Percentiles rank a stretch among this genome's conserved stretches.
These are phyloP conservation scores for Blastocystis sp. DNA, from an alignment of 352 stramenopile genomes.

Conservation along the genomic window DNA sequence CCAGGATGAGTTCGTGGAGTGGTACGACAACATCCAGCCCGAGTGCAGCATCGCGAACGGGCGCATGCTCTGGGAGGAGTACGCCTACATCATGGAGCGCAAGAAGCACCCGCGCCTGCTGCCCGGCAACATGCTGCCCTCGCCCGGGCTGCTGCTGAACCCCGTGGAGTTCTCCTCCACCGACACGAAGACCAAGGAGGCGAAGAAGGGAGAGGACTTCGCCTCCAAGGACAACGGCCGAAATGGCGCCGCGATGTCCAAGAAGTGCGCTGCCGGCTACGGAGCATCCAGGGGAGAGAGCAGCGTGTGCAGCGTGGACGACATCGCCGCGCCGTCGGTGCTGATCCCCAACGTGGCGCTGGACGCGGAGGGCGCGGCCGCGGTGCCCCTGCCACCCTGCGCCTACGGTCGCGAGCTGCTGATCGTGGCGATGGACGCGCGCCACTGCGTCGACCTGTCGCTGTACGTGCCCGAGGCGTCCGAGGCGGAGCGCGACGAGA, in stretches of 20 bases:
- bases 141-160: constrained; percentile 76
- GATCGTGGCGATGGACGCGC: constrained; percentile 45
- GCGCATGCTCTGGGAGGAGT: constrained; percentile 76
- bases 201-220: constrained; percentile 65
- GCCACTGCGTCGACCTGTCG: background rate
- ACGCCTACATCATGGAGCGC: constrained; percentile 78
- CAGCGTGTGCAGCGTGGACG: background rate
- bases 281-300: background rate
- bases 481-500: background rate
- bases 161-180: constrained; percentile 74
- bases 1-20: no score
- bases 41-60: constrained; percentile 36
- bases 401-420: constrained; percentile 71
- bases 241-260: background rate
- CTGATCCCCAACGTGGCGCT: constrained; percentile 23
- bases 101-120: constrained; percentile 67
- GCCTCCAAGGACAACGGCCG: constrained; percentile 34
- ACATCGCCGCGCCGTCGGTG: background rate
- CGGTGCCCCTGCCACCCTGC: background rate
- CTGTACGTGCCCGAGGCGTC: background rate
- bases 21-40: background rate
- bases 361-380: background rate
- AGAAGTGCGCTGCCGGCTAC: constrained; percentile 6
- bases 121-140: constrained; percentile 74
- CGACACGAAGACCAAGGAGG: constrained; percentile 73